Conservation (phyloP, 202 grass and related monocot species). For the Setaria viridis region DNA sequence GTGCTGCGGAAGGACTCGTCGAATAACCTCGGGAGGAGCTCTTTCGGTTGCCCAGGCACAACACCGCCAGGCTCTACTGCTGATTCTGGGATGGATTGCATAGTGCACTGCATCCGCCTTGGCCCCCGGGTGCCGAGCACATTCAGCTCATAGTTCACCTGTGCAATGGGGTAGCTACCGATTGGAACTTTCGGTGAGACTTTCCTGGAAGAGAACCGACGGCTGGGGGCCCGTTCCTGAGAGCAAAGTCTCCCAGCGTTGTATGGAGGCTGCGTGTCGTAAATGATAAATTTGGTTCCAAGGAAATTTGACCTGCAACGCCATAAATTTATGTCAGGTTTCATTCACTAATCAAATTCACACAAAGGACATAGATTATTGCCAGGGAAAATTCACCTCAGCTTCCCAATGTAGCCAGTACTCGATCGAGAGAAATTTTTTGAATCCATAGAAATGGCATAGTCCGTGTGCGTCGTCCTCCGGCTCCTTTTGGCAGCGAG, state of each 20-base stretch:
- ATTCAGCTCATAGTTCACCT: conserved; percentile 94
- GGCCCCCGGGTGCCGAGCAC: conserved; percentile 87
- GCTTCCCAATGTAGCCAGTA: conserved; percentile 78
- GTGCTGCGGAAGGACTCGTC: conserved; percentile 85
- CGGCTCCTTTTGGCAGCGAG: conserved; percentile 87
- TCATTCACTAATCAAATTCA: not conserved
- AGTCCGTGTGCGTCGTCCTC: conserved; percentile 70
- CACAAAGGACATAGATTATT: not conserved
- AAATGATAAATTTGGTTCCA: conserved; percentile 91
- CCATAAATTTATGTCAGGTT: conserved; percentile 27
- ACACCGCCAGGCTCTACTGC: conserved; percentile 60
- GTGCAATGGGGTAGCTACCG: conserved; percentile 61
- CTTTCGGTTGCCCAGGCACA: conserved; percentile 73
- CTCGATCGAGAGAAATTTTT: conserved; percentile 77
- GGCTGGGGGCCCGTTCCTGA: conserved; percentile 49
- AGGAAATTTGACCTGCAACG: conserved; percentile 87
- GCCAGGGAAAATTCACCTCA: conserved; percentile 55
- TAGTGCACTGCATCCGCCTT: conserved; percentile 87
- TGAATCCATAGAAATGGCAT: conserved; percentile 81
- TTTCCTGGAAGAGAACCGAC: conserved; percentile 75
- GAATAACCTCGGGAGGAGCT: conserved; percentile 53
- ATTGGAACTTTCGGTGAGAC: conserved; percentile 79
- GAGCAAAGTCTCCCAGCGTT: conserved; percentile 38
- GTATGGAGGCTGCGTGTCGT: conserved; percentile 68
- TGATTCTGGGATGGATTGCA: conserved; percentile 85